Percentiles rank a stretch among this genome's conserved stretches.
Conservation (phyloP, 176 grass and related monocot species). For the Avena sativa region DNA sequence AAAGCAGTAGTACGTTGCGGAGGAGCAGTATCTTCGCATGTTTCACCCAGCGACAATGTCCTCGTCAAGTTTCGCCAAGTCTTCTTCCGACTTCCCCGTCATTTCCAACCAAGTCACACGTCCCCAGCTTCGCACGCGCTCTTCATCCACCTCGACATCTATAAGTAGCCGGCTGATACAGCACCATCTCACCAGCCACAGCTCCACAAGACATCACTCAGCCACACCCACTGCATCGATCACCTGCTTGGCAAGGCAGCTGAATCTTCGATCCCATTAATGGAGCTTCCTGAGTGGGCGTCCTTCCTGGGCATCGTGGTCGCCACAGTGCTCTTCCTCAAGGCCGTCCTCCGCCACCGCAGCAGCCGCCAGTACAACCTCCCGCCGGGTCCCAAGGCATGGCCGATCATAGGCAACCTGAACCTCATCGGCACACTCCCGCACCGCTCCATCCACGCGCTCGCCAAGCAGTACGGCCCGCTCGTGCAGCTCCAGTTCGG, state of each 20-base stretch:
- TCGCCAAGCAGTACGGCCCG: conserved; percentile 58
- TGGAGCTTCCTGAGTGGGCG: conserved; percentile 59
- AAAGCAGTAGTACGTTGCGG: no score
- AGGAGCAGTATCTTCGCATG: no score
- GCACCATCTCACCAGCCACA: conserved; percentile 27
- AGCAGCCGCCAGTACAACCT: conserved; percentile 50
- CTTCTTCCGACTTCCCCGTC: conserved; percentile 21
- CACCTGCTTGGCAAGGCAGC: neutral
- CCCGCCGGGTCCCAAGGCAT: conserved; percentile 60
- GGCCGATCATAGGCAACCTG: conserved; percentile 76
- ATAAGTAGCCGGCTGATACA: conserved; percentile 28
- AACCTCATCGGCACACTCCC: conserved; percentile 18
- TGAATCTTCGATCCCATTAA: neutral
- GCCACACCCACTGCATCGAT: neutral
- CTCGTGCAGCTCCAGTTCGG: conserved; percentile 63
- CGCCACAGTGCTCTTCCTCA: conserved; percentile 48
- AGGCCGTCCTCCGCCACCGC: conserved; percentile 32
- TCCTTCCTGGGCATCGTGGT: conserved; percentile 49
- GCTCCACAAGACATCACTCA: neutral
- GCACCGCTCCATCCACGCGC: conserved; percentile 67
- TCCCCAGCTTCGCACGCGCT: conserved; percentile 3
- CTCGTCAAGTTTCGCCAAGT: conserved; percentile 1
- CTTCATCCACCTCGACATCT: neutral
- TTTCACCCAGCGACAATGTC: neutral
- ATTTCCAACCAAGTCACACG: conserved; percentile 34